These are phyloP conservation scores for Mycena filopes DNA, from an alignment of 768 basidiomycete genomes.

Conservation along the genomic window DNA sequence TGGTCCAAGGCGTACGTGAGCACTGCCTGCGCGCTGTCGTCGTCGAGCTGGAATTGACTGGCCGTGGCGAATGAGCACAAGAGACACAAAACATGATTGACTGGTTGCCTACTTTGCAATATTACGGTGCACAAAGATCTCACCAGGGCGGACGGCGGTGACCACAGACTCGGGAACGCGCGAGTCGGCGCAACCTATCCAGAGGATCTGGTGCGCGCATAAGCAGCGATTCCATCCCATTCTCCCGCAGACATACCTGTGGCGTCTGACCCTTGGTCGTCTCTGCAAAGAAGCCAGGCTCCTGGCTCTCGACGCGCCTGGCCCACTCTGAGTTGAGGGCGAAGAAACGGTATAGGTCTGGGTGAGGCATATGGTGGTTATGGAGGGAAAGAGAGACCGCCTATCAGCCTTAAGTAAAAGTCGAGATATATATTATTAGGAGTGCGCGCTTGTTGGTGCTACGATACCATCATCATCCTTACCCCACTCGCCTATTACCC, in stretches of 20 bases:
- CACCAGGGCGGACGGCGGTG: slow-evolving; percentile 76
- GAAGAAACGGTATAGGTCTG: slow-evolving; percentile 46
- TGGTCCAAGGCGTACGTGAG: slow-evolving; percentile 77
- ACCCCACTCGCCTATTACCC: no score
- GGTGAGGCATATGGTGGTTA: slow-evolving; percentile 18
- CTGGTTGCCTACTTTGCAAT: slow-evolving; percentile 77
- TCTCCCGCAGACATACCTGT: slow-evolving; percentile 54
- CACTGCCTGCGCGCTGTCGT: slow-evolving; percentile 77
- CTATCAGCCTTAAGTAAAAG: not conserved
- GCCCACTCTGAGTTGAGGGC: slow-evolving; percentile 78
- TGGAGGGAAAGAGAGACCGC: not conserved
- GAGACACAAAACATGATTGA: not conserved
- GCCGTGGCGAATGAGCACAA: slow-evolving; percentile 13
- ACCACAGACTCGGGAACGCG: slow-evolving; percentile 85
- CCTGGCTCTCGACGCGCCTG: slow-evolving; percentile 58
- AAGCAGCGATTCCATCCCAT: not conserved
- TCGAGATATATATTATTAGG: no score
- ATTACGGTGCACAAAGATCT: slow-evolving; percentile 87
- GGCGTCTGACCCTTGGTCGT: slow-evolving; percentile 74
- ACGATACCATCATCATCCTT: no score
- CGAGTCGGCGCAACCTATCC: slow-evolving; percentile 88
- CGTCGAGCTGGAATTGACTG: slow-evolving; percentile 80
- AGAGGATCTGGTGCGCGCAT: slow-evolving; percentile 68
- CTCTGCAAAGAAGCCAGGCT: slow-evolving; percentile 72
- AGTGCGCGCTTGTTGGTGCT: no score